Evolutionary conservation across 352 stramenopile genomes (phyloP).

Genomic region (Phytophthora meadii): DNA sequence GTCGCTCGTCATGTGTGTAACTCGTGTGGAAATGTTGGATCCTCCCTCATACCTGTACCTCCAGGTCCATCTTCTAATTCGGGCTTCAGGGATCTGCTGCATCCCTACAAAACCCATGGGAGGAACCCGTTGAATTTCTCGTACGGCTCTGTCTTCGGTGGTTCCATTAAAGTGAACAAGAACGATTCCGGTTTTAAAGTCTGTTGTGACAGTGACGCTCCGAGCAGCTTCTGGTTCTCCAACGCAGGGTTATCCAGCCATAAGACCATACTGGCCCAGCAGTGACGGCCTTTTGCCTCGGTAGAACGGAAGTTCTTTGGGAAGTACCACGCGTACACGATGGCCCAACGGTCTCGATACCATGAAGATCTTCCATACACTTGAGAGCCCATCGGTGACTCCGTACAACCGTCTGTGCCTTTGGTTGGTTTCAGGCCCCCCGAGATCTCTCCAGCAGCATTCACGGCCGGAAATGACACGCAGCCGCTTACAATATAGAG

Average conservation of each 20-base stretch:
- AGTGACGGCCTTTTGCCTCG: too few relatives aligned
- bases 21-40: background rate
- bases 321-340: conserved; percentile 20
- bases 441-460: conserved; percentile 4
- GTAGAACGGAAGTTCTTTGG: conserved; percentile 3
- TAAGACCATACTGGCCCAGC: too few relatives aligned
- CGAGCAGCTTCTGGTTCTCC: too few relatives aligned
- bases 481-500: background rate
- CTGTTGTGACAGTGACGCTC: too few relatives aligned
- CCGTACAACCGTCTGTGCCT: background rate
- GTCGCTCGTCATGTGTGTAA: background rate
- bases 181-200: too few relatives aligned
- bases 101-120: too few relatives aligned
- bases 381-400: conserved; percentile 9
- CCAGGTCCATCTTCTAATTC: background rate
- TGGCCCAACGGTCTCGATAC: conserved; percentile 8
- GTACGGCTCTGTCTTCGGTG: too few relatives aligned
- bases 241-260: too few relatives aligned
- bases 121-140: too few relatives aligned
- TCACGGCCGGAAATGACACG: background rate
- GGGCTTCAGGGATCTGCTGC: too few relatives aligned
- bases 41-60: background rate
- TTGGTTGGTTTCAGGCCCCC: background rate
- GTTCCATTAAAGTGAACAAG: too few relatives aligned
- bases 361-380: conserved; percentile 16